Percentiles rank a stretch among this genome's conserved stretches.
phyloP scores from a whole-genome alignment of 768 basidiomycete species.

The Suillus subaureus region DNA sequence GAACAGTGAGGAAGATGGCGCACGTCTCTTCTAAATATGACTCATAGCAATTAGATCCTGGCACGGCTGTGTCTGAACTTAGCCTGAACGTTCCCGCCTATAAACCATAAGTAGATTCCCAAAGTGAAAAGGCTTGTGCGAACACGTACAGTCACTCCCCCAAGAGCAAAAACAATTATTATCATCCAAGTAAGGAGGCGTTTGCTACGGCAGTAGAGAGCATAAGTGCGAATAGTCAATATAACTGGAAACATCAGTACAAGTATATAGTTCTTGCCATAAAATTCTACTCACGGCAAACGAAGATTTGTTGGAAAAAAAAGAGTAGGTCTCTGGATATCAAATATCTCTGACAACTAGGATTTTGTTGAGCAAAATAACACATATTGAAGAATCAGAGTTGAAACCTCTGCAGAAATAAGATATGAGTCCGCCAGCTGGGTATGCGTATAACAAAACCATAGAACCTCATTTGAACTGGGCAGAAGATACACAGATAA shows the following conservation, averaged over 20 bases:
- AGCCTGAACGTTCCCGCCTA: neutral
- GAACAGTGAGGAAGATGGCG: neutral
- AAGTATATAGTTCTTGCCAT: neutral
- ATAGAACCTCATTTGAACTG: neutral
- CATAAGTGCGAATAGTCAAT: conserved; percentile 50
- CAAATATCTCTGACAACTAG: conserved; percentile 43
- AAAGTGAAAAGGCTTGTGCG: conserved; percentile 1
- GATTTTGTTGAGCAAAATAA: neutral
- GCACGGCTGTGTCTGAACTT: neutral
- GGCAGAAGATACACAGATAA: conserved; percentile 31
- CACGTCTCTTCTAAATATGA: neutral
- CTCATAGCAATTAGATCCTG: neutral
- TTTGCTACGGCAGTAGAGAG: conserved; percentile 46
- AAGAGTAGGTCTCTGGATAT: conserved; percentile 45
- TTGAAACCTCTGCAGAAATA: conserved; percentile 7
- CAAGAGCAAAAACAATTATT: conserved; percentile 33
- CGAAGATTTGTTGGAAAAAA: conserved; percentile 45
- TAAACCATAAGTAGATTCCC: neutral
- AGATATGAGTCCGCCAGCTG: neutral
- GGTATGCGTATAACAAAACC: neutral
- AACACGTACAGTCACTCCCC: conserved; percentile 39
- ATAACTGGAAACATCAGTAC: conserved; percentile 33
- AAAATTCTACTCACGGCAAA: conserved; percentile 41
- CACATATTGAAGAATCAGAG: neutral
- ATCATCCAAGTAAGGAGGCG: conserved; percentile 41